Evolutionary conservation across 2,329 filamentous ascomycete species (phyloP), one percentile per base, ranked within the genome.

Genomic region (Fulvia fulva): DNA sequence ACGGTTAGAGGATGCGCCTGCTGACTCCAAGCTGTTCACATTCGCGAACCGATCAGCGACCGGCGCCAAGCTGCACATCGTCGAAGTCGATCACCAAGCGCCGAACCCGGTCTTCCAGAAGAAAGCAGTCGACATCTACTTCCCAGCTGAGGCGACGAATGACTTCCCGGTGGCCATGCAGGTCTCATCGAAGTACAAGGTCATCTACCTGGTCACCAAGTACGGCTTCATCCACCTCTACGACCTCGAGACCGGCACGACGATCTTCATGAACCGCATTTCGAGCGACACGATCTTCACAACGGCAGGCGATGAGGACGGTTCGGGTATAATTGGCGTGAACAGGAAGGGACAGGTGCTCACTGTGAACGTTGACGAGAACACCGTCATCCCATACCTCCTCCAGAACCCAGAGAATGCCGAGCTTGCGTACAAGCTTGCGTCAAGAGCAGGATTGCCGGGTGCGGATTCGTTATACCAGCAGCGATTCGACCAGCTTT

Each of bases 241-340:
- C 78, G 95, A 99, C 71, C 85, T 99, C 57, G 95, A 99, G 80
- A 94, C 90, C 7, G 95, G 90, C 58, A 89, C 89, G 12, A 95
- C 91, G 74, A 94, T 99, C 73, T 99, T 97, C 84, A 95, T 99
- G 91, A 99, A 99, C 82, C 89, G 95, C 68, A 99, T 99, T 71
- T 99, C 94, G 32, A 96, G 91, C 80, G 94, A 99, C 74, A 99
- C 94, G 25, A 97, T 99, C 74, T 99, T 99, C 79, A 95, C 93
- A 25, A 97, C 92, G 21, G 88, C 90, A 49, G 80, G 87, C 34
- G 94, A 99, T 73, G 83, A 84, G 55, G 87, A 91, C 22, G 95
- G 91, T 19, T 85, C 88, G 47, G 95, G 95, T 68, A 88, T 99
- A 63, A 84, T 99, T 54, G 91, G 91, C 67, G 93, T 99, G 73